A percentile compares a stretch with the other conserved stretches of the same genome.
phyloP scores from a whole-genome alignment of 805 yeast genomes.

The Spathaspora boniae region DNA sequence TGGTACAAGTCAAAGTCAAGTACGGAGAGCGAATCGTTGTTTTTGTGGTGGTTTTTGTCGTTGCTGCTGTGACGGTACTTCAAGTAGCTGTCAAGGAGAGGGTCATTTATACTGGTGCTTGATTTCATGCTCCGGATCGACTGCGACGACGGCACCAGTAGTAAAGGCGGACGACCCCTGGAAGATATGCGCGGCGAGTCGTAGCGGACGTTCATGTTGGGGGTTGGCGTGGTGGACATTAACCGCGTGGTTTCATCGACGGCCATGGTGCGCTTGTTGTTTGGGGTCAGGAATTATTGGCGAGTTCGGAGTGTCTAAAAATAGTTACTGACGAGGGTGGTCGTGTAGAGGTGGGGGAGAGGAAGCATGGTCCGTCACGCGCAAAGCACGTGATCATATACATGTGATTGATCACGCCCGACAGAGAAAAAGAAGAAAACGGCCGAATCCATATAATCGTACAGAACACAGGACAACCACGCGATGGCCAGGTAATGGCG shows the following conservation, averaged over 20 bases:
- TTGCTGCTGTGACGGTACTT: constrained; percentile 7
- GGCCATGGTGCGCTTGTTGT: constrained; percentile 2
- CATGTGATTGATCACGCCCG: no score
- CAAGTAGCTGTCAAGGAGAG: constrained; percentile 13
- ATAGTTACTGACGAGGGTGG: no score
- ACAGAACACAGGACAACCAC: no score
- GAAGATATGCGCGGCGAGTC: constrained; percentile 3
- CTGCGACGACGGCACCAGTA: constrained; percentile 24
- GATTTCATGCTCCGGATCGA: constrained; percentile 20
- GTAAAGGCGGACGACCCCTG: constrained; percentile 22
- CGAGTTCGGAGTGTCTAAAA: no score
- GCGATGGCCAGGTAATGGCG: no score
- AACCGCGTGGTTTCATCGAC: constrained; percentile 12
- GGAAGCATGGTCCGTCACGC: no score
- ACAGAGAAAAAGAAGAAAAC: no score
- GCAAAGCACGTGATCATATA: no score
- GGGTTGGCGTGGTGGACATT: constrained; percentile 2
- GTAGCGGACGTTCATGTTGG: constrained; percentile 5
- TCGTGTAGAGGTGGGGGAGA: no score
- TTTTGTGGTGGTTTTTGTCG: not conserved
- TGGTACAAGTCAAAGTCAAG: constrained; percentile 9
- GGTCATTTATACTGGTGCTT: constrained; percentile 15
- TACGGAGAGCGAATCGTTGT: constrained; percentile 10
- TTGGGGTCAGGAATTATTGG: no score
- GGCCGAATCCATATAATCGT: no score